Evolutionary conservation across 257 asterid genomes (phyloP), one percentile per base, ranked within the genome.

Genomic region (Sherardia arvensis): DNA sequence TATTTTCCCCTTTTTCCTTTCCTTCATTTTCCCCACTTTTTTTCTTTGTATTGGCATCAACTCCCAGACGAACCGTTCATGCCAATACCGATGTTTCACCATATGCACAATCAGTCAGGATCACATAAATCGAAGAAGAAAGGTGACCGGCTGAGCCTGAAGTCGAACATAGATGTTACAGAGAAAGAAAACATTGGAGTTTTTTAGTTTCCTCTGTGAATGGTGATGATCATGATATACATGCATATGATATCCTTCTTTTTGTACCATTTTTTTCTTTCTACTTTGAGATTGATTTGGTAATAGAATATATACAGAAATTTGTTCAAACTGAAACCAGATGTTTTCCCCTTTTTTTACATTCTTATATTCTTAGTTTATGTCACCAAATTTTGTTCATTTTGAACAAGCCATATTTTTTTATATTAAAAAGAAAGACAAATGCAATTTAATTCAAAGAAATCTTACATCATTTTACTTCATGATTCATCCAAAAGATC

Each of bases 101-200:
- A n/a, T n/a, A n/a, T n/a, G n/a, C n/a, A n/a, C n/a, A 78, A 68
- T 0, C 74, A 67, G 5, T 28, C 59, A 11, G 79, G 71, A 3
- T 8, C 60, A 1, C 30, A 3, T 45, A 64, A 68, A 36, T 32
- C 71, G 18, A 48, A 57, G 27, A 33, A 56, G 36, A 33, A 56
- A 43, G 56, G 71, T 5, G 70, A 69, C 0, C 29, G 30, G 40
- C 36, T 80, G 14, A 66, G 51, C 30, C 58, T 60, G 71, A 58
- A 61, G 22, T 76, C 69, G 26, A 27, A 40, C 36, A 71, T 70
- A 57, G 71, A 62, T 34, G 77, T 59, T 55, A 70, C 69, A 60
- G 77, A 60, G 72, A 77, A 78, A 61, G 77, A 74, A 70, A 59
- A 45, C 63, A 69, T 49, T 61, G 72, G 69, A 33, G 66, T 30